Evolutionary conservation across 352 stramenopile genomes (phyloP), one percentile per base, ranked within the genome.

Genomic region (Elongisporangium senticosum): DNA sequence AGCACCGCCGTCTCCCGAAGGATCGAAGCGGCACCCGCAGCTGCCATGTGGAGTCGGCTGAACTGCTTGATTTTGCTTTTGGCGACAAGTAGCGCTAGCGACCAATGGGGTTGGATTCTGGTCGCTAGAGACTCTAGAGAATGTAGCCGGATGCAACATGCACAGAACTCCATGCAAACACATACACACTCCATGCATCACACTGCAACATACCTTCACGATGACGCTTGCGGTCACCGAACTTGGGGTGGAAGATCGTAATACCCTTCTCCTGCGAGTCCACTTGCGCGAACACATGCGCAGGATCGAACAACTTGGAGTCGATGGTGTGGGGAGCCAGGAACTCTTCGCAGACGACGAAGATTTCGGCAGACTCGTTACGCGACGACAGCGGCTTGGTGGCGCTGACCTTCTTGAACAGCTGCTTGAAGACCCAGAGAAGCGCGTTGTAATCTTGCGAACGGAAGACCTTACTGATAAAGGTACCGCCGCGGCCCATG

Each of bases 311-410:
- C 22, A 99, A 81, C 59, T 97, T 93, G 1, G 96, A 79, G 74
- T 99, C 98, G 65, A 99, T 99, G 51, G 96, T 98, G 57, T 98
- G 84, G 1, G 97, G 97, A 4, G 90, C 93, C 43, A 98, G 71
- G 72, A 98, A 99, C 26, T 95, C 83, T 61, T 94, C 73, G 71
- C 97, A 99, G 1, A 99, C 93, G 17, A 99, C 95, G 74, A 99
- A 99, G 69, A 99, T 99, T 78, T 99, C 98, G n/a, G 98, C 97
- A 11, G 95, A 99, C 65, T 99, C 96, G 64, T 93, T 96, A 76
- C 98, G 91, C 58, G 90, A 98, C 10, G 96, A 98, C 33, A 97
- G 81, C n/a, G 98, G 98, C 78, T 99, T 99, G 52, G 98, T 98
- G 0, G 96, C 96, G 63, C 96, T 90, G 11, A 99, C 96, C 49